These are phyloP conservation scores for Musa beccarii DNA, from an alignment of 176 grass and related monocot genomes.

Conservation along the genomic window DNA sequence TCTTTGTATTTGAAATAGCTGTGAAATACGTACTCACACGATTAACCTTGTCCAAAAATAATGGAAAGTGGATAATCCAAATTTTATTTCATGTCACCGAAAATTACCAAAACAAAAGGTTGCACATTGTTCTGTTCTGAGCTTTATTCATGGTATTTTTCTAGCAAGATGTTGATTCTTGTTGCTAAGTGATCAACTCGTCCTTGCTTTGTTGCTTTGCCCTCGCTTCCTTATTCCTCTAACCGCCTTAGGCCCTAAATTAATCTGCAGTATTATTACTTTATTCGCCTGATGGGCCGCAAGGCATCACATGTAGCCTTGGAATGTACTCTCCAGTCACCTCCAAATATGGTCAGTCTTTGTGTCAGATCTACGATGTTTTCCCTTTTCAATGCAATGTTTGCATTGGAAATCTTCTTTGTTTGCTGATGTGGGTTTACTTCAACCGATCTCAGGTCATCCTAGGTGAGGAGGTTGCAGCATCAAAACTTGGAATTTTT, in stretches of 20 bases:
- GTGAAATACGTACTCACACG: no score
- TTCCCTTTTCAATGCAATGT: background rate
- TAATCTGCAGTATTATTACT: constrained; percentile 83
- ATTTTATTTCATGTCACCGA: background rate
- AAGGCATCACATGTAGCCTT: constrained; percentile 98
- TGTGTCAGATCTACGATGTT: background rate
- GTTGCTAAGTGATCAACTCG: no score
- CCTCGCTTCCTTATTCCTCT: background rate
- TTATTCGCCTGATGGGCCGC: constrained; percentile 93
- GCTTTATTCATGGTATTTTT: no score
- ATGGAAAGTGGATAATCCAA: no score
- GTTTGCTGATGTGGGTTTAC: background rate
- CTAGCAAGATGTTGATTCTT: no score
- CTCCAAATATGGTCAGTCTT: constrained; percentile 82
- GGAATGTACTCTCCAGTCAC: constrained; percentile 94
- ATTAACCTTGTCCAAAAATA: no score
- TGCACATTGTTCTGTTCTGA: no score
- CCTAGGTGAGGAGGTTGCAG: constrained; percentile 89
- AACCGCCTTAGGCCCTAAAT: background rate
- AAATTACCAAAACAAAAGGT: background rate
- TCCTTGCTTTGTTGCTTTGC: background rate
- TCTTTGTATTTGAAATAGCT: background rate
- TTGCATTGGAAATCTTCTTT: background rate
- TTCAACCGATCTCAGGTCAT: constrained; percentile 49
- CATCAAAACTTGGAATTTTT: constrained; percentile 95